phyloP scores from a whole-genome alignment of 768 basidiomycete genomes.

The Pholiota microspora region DNA sequence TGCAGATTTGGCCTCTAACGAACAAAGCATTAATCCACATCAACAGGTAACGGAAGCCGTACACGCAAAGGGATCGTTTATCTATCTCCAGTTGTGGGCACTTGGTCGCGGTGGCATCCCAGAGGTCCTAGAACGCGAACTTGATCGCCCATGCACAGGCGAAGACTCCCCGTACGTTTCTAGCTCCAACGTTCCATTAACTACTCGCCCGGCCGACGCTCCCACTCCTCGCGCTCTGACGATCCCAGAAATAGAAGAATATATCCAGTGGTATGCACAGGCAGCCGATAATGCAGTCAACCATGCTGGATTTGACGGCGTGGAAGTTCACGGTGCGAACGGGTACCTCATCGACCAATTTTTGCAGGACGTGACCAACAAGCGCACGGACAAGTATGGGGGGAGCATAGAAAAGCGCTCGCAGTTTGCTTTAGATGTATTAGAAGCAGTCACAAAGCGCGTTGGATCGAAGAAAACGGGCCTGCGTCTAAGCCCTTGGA shows the following conservation, averaged over 20 bases:
- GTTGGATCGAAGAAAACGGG: constrained; percentile 53
- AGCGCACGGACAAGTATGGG: constrained; percentile 65
- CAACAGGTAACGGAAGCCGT: constrained; percentile 5
- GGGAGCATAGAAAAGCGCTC: constrained; percentile 61
- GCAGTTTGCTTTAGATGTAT: constrained; percentile 54
- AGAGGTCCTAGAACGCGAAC: no score
- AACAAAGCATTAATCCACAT: no score
- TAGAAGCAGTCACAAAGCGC: constrained; percentile 47
- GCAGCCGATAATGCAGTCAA: constrained; percentile 56
- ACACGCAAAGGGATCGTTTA: constrained; percentile 6
- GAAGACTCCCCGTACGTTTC: constrained; percentile 31
- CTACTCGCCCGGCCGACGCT: no score
- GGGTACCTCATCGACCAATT: constrained; percentile 60
- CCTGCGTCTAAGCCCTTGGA: constrained; percentile 60
- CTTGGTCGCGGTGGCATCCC: constrained; percentile 38
- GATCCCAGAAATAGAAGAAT: constrained; percentile 46
- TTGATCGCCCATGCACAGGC: no score
- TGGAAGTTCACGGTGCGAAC: constrained; percentile 46
- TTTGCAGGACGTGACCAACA: constrained; percentile 51
- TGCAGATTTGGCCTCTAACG: no score
- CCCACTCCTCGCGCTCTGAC: constrained; percentile 40
- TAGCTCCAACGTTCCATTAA: constrained; percentile 3
- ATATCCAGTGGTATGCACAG: constrained; percentile 44
- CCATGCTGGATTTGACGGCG: constrained; percentile 67
- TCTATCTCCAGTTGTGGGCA: constrained; percentile 7